Percentiles rank a stretch among this genome's conserved stretches.
Conservation (phyloP, 192 early-diverging fungal genomes). For the Linnemannia hyalina region DNA sequence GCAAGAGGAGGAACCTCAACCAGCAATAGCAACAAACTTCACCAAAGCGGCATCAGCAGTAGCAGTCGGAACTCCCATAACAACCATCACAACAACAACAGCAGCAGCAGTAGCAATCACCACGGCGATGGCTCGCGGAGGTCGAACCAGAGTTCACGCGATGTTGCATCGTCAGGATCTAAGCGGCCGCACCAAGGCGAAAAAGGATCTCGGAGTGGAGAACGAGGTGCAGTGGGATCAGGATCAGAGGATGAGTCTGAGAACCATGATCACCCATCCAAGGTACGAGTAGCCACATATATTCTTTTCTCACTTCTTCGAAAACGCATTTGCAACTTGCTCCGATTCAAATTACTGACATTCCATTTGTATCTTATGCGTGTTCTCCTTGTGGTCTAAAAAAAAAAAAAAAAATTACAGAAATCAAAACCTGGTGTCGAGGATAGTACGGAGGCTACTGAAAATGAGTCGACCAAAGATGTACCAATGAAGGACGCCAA, state of each 20-base stretch:
- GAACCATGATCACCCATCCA: conserved; percentile 1
- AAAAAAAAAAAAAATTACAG: neutral
- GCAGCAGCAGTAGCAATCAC: conserved; percentile 20
- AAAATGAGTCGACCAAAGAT: neutral
- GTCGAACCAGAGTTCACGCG: neutral
- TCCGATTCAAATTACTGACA: too few species aligned
- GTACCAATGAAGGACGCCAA: neutral
- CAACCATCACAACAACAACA: conserved; percentile 21
- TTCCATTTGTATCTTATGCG: neutral
- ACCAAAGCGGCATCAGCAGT: neutral
- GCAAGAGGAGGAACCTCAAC: neutral
- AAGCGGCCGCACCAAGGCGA: conserved; percentile 25
- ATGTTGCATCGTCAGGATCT: neutral
- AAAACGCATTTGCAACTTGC: too few species aligned
- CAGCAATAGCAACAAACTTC: conserved; percentile 7
- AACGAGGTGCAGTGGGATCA: neutral
- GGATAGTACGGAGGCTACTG: neutral
- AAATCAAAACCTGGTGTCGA: conserved; percentile 12
- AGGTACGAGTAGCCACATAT: conserved; percentile 12
- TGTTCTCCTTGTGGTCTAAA: neutral
- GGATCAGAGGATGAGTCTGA: conserved; percentile 18
- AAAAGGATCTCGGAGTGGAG: conserved; percentile 9
- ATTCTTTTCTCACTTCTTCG: neutral
- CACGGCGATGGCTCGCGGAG: neutral
- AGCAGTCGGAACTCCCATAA: conserved; percentile 17